Base-by-base conservation (phyloP, 2,329 filamentous ascomycete species). In the Emydomyces testavorans region DNA sequence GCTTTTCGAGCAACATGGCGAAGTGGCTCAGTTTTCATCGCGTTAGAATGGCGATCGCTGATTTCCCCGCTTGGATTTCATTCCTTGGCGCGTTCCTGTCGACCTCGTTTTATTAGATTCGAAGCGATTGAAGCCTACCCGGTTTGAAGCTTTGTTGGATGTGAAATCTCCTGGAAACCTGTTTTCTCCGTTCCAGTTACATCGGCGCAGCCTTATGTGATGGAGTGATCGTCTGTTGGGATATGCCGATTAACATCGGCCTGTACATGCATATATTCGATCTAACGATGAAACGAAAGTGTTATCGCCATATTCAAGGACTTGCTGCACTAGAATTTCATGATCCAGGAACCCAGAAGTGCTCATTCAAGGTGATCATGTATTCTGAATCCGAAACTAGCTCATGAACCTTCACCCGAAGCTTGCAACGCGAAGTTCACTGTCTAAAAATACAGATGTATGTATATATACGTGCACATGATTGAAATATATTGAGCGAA, bases 21-120 rank as follows among this genome's bases (percentile, higher is more conserved):
- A 41, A 41, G 13, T 54, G 54, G 52, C 38, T 56, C 36, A 20
- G 46, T n/a, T 44, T 53, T 11, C 53, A 55, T 48, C 35, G 50
- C 13, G 42, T 55, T 15, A 43, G 53, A 36, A 42, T 47, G 39
- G 26, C 47, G 24, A 15, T 50, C 13, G 49, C 51, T 6, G 54
- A 56, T 52, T 36, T 50, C 4, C 49, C 53, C 1, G 51, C 50
- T 11, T 54, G 54, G 50, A 23, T 49, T 20, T 32, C 46, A 26
- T 52, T 51, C 41, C 37, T 53, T 18, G 50, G 44, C 3, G 50
- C 52, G 32, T 46, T 50, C 34, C 23, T 52, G 16, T 28, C 43
- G 11, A 46, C 35, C 2, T n/a, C 40, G 29, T 43, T 43, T 15
- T 43, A 43, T n/a, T 43, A 35, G 20, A 24, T 23, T 18, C n/a